Evolutionary conservation across 257 asterid species (phyloP).

Genomic region (Solanum piurae): DNA sequence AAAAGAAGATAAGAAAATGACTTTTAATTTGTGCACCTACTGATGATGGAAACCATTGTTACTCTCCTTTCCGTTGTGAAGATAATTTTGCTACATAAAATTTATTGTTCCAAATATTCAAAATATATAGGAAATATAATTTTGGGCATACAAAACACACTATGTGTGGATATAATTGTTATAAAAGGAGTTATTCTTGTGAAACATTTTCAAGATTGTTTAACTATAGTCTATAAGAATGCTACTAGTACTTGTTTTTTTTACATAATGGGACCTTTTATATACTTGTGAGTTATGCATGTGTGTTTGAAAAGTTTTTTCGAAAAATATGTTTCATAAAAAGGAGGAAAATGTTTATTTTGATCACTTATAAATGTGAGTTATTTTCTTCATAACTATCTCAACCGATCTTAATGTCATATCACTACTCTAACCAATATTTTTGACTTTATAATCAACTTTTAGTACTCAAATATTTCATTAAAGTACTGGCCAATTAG

Average conservation of each 20-base stretch:
- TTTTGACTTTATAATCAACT: not conserved
- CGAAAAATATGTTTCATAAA: not conserved
- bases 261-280: not conserved
- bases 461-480: not conserved
- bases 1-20: not conserved
- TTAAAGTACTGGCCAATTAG: not conserved
- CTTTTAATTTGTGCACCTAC: not conserved
- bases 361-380: too few species aligned
- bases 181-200: not conserved
- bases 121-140: not conserved
- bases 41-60: not conserved
- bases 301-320: not conserved
- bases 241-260: not conserved
- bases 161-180: not conserved
- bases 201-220: not conserved
- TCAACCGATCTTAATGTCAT: not conserved
- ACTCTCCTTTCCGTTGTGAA: not conserved
- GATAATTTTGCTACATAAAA: not conserved
- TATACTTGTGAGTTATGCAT: not conserved
- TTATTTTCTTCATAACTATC: too few species aligned
- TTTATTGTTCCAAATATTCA: not conserved
- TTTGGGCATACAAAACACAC: not conserved
- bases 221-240: not conserved
- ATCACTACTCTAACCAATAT: not conserved
- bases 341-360: not conserved